These are phyloP conservation scores for Thymus quinquecostatus DNA, from an alignment of 257 asterid species.

Conservation along the genomic window DNA sequence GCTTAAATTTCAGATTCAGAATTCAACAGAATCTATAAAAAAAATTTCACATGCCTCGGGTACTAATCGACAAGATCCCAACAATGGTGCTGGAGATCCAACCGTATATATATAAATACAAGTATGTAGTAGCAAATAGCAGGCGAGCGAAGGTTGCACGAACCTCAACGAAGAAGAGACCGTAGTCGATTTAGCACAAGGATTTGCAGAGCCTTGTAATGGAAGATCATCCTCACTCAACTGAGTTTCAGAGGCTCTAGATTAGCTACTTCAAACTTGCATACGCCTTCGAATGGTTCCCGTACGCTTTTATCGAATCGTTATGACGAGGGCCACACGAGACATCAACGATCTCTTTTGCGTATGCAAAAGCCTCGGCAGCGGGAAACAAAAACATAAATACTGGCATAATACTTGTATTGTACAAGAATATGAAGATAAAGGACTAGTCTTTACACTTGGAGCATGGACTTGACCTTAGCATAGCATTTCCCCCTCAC, in stretches of 20 bases:
- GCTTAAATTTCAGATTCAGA: constrained; percentile 23
- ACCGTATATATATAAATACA: background rate
- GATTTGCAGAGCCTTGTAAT: background rate
- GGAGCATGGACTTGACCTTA: background rate
- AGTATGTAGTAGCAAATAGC: background rate
- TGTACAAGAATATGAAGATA: constrained; percentile 2
- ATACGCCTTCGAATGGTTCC: constrained; percentile 94
- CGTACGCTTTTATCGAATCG: constrained; percentile 82
- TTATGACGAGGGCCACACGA: constrained; percentile 90
- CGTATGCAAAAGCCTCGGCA: constrained; percentile 86
- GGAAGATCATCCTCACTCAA: constrained; percentile 31
- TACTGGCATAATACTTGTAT: background rate
- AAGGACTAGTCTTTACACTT: constrained; percentile 30
- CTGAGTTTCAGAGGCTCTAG: constrained; percentile 43
- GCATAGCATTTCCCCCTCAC: constrained; percentile 19
- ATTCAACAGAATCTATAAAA: constrained; percentile 12
- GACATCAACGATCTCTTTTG: constrained; percentile 89
- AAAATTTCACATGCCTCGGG: constrained; percentile 30
- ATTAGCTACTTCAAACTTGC: constrained; percentile 61
- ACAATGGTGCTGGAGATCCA: constrained; percentile 24
- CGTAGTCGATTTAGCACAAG: background rate
- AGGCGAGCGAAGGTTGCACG: background rate
- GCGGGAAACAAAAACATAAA: constrained; percentile 45
- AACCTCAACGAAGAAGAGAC: background rate
- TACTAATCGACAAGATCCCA: constrained; percentile 25